Evolutionary conservation across 257 asterid species (phyloP), one percentile per base, ranked within the genome.

Genomic region (Solanum okadae): DNA sequence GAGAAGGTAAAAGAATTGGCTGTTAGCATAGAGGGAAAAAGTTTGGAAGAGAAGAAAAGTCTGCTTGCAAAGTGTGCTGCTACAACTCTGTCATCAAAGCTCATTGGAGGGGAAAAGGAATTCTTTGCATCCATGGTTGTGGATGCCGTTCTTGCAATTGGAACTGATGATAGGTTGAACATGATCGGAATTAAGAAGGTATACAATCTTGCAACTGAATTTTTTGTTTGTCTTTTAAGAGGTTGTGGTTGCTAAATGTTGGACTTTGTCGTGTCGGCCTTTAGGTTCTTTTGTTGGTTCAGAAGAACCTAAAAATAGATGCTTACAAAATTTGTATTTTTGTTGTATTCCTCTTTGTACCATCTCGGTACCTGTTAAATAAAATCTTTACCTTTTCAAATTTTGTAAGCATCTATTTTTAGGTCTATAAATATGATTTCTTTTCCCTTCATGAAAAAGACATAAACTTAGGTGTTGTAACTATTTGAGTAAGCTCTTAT

Each of bases 121-220:
- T 97, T 97, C 88, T 97, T 97, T 91, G 98, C 98, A 33, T 90
- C 95, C 83, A 97, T 97, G 99, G 99, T 96, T 83, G 99, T 97
- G 59, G 98, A 97, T 92, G 93, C 99, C 20, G 99, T 97, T 91
- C 89, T 97, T 91, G 93, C 98, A 79, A 97, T 97, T 59, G 98
- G 99, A 89, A 67, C 83, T 73, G 99, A 97, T 3, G 99, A 97
- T 90, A 95, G 99, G 92, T 87, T 97, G 86, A 97, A 93, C 90
- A 96, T 97, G 99, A 96, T 97, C 85, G 99, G 99, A 86, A 95
- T 97, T 37, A 97, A 97, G 93, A 97, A 97, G 99, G 99, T 88
- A 52, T 22, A 71, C 73, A 27, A 42, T 78, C 63, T 42, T 42
- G 37, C 67, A 81, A 46, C 85, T 81, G 68, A 29, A 5, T 13